Conservation (phyloP, 371 early-diverging fungal genomes). For the Choanephora cucurbitarum region DNA sequence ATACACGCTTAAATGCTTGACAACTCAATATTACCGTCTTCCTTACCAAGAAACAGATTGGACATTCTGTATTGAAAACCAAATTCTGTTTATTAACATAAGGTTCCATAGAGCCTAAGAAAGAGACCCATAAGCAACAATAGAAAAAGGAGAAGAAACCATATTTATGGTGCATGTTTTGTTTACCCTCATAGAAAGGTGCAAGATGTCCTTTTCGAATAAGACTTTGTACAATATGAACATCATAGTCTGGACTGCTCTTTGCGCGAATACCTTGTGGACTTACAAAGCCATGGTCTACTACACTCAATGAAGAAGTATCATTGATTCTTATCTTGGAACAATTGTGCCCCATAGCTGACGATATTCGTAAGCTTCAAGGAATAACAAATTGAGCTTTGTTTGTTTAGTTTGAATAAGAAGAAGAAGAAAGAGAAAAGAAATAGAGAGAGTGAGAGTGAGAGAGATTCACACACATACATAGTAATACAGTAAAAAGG, state of each 20-base stretch:
- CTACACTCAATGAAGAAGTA: not conserved
- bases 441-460: too few relatives aligned
- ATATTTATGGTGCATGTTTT: too few relatives aligned
- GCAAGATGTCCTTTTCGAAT: conserved; percentile 75
- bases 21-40: not conserved
- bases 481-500: not conserved
- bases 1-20: not conserved
- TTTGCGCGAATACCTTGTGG: conserved; percentile 70
- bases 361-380: too few relatives aligned
- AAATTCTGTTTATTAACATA: conserved; percentile 25
- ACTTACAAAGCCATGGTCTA: conserved; percentile 66
- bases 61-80: conserved; percentile 70
- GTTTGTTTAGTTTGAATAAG: not conserved
- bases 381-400: not conserved
- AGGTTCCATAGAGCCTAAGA: conserved; percentile 20
- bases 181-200: conserved; percentile 81
- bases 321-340: conserved; percentile 9
- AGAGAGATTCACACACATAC: not conserved
- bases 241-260: conserved; percentile 67
- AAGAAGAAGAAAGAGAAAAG: not conserved
- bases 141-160: too few relatives aligned
- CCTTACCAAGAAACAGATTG: conserved; percentile 86
- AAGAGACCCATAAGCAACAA: not conserved
- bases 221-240: conserved; percentile 62
- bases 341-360: conserved; percentile 14